A percentile compares a stretch with the other conserved stretches of the same genome.
Evolutionary conservation across 371 early-diverging fungal genomes (phyloP).

Genomic region (Funneliformis caledonium): DNA sequence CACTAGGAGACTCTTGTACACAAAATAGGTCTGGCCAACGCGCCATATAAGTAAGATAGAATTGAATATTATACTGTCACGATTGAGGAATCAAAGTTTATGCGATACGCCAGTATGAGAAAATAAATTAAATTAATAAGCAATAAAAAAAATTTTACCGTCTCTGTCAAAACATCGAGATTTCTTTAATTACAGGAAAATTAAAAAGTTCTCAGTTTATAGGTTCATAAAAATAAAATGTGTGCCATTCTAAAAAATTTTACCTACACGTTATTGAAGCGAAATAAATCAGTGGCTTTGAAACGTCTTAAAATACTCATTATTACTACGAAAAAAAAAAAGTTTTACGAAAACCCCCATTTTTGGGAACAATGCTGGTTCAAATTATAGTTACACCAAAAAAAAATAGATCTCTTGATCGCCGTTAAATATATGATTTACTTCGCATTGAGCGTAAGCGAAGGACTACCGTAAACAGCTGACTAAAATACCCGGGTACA

Average conservation of each 20-base stretch:
- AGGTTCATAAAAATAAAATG: not conserved
- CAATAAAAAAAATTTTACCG: slow-evolving; percentile 55
- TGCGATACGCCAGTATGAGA: not conserved
- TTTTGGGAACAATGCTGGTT: no score
- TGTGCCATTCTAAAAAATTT: not conserved
- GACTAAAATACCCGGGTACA: no score
- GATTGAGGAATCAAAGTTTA: not conserved
- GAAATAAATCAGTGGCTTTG: slow-evolving; percentile 86
- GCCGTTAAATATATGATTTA: no score
- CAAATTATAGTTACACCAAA: no score
- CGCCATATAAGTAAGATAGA: slow-evolving; percentile 91
- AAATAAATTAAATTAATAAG: not conserved
- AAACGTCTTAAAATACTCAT: slow-evolving; percentile 78
- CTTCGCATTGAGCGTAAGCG: no score
- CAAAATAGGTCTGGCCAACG: slow-evolving; percentile 95
- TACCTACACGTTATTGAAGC: slow-evolving; percentile 84
- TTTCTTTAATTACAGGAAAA: slow-evolving; percentile 57
- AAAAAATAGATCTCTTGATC: no score
- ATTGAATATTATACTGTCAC: slow-evolving; percentile 86
- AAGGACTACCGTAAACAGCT: no score
- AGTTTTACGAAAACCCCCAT: no score
- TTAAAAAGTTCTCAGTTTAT: not conserved
- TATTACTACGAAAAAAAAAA: not conserved
- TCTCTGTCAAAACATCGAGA: slow-evolving; percentile 87
- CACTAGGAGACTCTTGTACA: slow-evolving; percentile 77